phyloP scores from a whole-genome alignment of 2,329 filamentous ascomycete species.

The Pseudocercospora ulei region DNA sequence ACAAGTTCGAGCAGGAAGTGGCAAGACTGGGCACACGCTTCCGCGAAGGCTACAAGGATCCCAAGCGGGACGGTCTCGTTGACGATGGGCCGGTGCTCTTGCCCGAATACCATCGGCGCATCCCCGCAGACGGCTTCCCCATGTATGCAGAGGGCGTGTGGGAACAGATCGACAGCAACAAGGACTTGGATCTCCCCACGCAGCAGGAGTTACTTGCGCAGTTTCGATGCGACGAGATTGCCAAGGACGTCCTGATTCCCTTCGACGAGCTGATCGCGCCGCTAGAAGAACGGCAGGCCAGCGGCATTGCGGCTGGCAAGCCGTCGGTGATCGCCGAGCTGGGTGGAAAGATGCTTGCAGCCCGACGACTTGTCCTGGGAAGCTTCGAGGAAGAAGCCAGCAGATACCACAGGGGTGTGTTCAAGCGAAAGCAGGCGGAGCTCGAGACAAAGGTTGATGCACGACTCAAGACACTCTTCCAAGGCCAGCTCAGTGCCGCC shows the following conservation, averaged over 20 bases:
- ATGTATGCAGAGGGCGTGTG: constrained; percentile 88
- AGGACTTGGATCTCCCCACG: constrained; percentile 89
- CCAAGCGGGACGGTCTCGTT: constrained; percentile 50
- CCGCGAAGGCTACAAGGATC: constrained; percentile 65
- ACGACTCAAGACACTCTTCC: constrained; percentile 78
- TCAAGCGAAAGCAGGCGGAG: constrained; percentile 58
- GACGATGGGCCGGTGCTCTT: constrained; percentile 78
- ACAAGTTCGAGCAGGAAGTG: constrained; percentile 76
- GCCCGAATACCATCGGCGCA: constrained; percentile 87
- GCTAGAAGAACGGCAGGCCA: constrained; percentile 75
- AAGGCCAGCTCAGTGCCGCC: constrained; percentile 74
- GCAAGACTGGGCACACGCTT: constrained; percentile 72
- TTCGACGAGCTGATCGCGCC: constrained; percentile 78
- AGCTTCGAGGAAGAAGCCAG: constrained; percentile 76
- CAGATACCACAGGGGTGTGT: background rate
- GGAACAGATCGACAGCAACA: constrained; percentile 98
- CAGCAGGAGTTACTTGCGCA: constrained; percentile 95
- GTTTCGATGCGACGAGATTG: constrained; percentile 95
- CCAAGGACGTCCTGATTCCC: constrained; percentile 69
- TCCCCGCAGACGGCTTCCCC: constrained; percentile 93
- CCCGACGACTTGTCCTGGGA: constrained; percentile 63
- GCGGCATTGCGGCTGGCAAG: constrained; percentile 62
- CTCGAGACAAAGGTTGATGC: constrained; percentile 77
- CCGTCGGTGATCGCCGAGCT: constrained; percentile 63
- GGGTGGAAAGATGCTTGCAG: constrained; percentile 60